These are phyloP conservation scores for Ephemerocybe angulata DNA, from an alignment of 768 basidiomycete genomes.

Conservation along the genomic window DNA sequence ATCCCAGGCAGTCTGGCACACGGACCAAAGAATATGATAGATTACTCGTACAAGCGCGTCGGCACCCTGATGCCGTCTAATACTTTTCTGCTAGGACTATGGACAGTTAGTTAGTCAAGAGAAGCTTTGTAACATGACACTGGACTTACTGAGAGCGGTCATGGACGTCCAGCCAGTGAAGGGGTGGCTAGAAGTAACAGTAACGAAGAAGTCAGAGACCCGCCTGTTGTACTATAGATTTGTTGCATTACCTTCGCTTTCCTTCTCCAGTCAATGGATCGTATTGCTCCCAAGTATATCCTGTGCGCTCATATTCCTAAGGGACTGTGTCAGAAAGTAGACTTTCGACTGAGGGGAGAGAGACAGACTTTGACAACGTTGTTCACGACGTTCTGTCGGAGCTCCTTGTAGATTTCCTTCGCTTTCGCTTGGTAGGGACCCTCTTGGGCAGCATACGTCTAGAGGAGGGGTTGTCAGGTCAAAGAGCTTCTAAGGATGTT, in stretches of 20 bases:
- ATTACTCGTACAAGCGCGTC: no score
- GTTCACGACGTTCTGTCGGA: constrained; percentile 78
- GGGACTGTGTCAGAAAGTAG: no score
- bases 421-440: constrained; percentile 83
- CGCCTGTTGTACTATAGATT: constrained; percentile 7
- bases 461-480: not conserved
- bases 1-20: no score
- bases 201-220: constrained; percentile 5
- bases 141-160: constrained; percentile 74
- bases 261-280: constrained; percentile 82
- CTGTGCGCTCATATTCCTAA: constrained; percentile 88
- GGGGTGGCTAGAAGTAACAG: constrained; percentile 61
- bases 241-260: constrained; percentile 61
- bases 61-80: no score
- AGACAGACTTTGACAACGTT: constrained; percentile 62
- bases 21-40: no score
- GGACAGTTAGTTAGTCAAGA: not conserved
- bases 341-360: not conserved
- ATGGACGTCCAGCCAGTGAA: constrained; percentile 98
- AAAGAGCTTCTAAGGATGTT: not conserved
- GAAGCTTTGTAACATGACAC: not conserved
- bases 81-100: constrained; percentile 35
- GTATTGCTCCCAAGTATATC: constrained; percentile 98
- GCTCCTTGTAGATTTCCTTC: constrained; percentile 70
- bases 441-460: constrained; percentile 74